Base-by-base conservation (phyloP, 2,329 filamentous ascomycete genomes). In the Raffaelea arxii region DNA sequence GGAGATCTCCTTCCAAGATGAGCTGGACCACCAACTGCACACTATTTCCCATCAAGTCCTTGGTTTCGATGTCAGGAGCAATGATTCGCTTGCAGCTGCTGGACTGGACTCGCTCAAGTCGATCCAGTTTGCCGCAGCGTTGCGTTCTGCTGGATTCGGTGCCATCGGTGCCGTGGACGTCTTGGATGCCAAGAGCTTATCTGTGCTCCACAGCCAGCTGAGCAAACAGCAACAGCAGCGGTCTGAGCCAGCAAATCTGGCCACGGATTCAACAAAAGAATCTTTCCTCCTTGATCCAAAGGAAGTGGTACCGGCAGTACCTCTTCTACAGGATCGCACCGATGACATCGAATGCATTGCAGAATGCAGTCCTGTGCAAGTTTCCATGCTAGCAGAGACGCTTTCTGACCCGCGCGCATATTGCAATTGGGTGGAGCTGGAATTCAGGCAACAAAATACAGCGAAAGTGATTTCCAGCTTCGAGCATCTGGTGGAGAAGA, bases 341-440 rank as follows among this genome's bases (percentile, higher is more conserved):
- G 22, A 23, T 16, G n/a, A 40, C 9, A 39, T 54, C 1, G 47
- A 49, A 16, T 27, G 27, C 11, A 45, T 50, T 6, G 9, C 46
- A 18, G 72, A 73, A 4, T 92, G 86, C 59, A 90, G 82, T 4
- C 74, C 80, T 14, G 69, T 92, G 10, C 90, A 96, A 56, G 67
- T 74, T 18, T 81, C 86, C 2, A 94, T 95, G 87, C 70, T 95
- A 16, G 71, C 77, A 0, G 87, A 94, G 64, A 90, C 86, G 1
- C 62, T 71, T 3, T 69, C 67, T 18, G 69, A 81, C 49, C 52
- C 69, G 2, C 65, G 63, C 41, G 72, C 81, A 7, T 95, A 96
- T 58, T 85, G 83, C 64, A 96, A 95, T 55, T 82, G 81, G 68
- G 67, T 92, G 11, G 75, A 84, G 54, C 59, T 94, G 1, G 67